Percentiles rank a stretch among this genome's conserved stretches.
Evolutionary conservation across 1,284 basidiomycete species (phyloP).

Genomic region (Ustilago loliicola): DNA sequence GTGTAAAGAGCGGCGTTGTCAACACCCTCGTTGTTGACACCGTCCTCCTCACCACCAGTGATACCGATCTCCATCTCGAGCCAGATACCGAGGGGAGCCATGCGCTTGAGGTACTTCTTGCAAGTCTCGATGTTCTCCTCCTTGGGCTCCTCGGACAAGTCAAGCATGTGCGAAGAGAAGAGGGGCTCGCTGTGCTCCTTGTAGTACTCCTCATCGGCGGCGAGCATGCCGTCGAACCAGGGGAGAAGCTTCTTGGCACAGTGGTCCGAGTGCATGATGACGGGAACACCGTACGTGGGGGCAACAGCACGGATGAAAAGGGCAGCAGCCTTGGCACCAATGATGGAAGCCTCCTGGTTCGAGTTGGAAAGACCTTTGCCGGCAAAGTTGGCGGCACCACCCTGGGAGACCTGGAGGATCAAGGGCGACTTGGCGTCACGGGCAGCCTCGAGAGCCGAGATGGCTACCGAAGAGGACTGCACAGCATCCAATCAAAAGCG

Average conservation of each 20-base stretch:
- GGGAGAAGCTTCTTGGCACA: slow-evolving; percentile 98
- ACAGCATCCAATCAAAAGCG: neutral
- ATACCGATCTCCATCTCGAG: slow-evolving; percentile 99
- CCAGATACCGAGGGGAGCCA: slow-evolving; percentile 88
- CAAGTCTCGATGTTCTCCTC: slow-evolving; percentile 96
- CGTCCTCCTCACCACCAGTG: slow-evolving; percentile 99
- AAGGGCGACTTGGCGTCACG: slow-evolving; percentile 92
- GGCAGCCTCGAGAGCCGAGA: slow-evolving; percentile 69
- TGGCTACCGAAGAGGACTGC: slow-evolving; percentile 65
- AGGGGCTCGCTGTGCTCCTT: slow-evolving; percentile 88
- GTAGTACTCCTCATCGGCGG: slow-evolving; percentile 93
- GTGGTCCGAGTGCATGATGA: slow-evolving; percentile 98
- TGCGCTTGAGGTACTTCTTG: slow-evolving; percentile 93
- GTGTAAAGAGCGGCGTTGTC: slow-evolving; percentile 97
- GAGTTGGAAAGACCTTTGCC: slow-evolving; percentile 96
- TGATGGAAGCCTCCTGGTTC: slow-evolving; percentile 95
- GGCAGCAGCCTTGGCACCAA: slow-evolving; percentile 91
- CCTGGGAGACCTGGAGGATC: slow-evolving; percentile 97
- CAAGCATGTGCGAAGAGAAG: slow-evolving; percentile 99
- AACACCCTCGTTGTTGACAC: slow-evolving; percentile 82
- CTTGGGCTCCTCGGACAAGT: slow-evolving; percentile 97
- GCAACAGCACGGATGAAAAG: slow-evolving; percentile 87
- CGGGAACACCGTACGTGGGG: slow-evolving; percentile 78
- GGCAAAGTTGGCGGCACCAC: slow-evolving; percentile 94
- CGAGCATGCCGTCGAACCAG: slow-evolving; percentile 99